phyloP scores from a whole-genome alignment of 371 early-diverging fungal genomes.

The Circinella umbellata region DNA sequence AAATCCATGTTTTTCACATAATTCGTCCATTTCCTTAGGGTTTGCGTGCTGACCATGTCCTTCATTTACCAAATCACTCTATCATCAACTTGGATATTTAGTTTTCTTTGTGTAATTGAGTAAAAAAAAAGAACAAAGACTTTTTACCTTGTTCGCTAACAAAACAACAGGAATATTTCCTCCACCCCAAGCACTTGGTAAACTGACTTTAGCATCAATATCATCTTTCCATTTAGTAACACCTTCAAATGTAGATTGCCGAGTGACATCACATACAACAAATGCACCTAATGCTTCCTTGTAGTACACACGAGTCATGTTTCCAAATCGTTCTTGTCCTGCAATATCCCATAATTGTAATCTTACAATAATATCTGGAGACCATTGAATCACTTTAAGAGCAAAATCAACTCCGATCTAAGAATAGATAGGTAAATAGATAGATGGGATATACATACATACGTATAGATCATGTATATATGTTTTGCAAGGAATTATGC shows the following conservation, averaged over 20 bases:
- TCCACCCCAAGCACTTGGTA: slow-evolving; percentile 63
- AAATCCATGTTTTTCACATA: slow-evolving; percentile 63
- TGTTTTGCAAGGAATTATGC: too few species aligned
- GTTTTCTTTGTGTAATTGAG: too few species aligned
- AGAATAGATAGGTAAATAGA: background rate
- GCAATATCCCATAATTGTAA: slow-evolving; percentile 90
- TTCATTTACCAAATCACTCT: slow-evolving; percentile 49
- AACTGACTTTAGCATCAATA: slow-evolving; percentile 63
- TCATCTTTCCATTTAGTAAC: slow-evolving; percentile 78
- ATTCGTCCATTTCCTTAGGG: slow-evolving; percentile 53
- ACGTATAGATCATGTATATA: too few species aligned
- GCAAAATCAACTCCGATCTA: slow-evolving; percentile 88
- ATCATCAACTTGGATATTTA: background rate
- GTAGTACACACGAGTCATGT: slow-evolving; percentile 83
- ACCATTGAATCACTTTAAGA: slow-evolving; percentile 76
- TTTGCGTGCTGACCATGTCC: slow-evolving; percentile 54
- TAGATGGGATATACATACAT: too few species aligned
- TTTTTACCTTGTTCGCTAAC: slow-evolving; percentile 65
- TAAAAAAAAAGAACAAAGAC: too few species aligned
- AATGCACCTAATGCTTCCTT: slow-evolving; percentile 81
- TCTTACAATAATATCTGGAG: slow-evolving; percentile 57
- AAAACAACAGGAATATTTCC: slow-evolving; percentile 67
- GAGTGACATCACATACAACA: slow-evolving; percentile 82
- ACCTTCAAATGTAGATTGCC: slow-evolving; percentile 71
- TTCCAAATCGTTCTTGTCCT: slow-evolving; percentile 83